Conservation (phyloP, 2,329 filamentous ascomycete genomes). For the Grosmannia huntii region DNA sequence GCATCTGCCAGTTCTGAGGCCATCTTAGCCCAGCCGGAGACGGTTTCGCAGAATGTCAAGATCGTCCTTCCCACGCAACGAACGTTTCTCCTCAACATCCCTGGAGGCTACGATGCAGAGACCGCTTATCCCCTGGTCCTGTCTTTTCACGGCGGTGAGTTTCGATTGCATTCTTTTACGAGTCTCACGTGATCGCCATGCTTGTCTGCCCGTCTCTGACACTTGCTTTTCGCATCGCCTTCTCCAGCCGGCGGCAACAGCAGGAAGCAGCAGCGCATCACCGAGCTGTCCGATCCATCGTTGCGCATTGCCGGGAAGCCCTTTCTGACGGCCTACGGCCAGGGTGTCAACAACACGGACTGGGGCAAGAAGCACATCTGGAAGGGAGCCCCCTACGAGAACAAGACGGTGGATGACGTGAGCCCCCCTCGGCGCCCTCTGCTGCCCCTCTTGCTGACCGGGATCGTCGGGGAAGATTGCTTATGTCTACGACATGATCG, state of each 20-base stretch:
- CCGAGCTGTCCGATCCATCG: slow-evolving; percentile 4
- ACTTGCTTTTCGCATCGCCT: neutral
- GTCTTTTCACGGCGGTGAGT: slow-evolving; percentile 6
- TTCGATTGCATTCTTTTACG: neutral
- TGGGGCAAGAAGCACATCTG: slow-evolving; percentile 7
- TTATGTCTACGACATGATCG: slow-evolving; percentile 5
- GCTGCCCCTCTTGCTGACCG: neutral
- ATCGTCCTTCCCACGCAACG: slow-evolving; percentile 3
- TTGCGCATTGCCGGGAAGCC: slow-evolving; percentile 4
- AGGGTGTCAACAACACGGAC: slow-evolving; percentile 7
- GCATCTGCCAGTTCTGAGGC: neutral
- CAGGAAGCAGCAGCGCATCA: slow-evolving; percentile 6
- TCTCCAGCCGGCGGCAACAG: slow-evolving; percentile 4
- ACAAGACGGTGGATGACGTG: slow-evolving; percentile 7
- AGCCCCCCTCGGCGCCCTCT: neutral
- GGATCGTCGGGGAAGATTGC: neutral
- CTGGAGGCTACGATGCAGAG: neutral
- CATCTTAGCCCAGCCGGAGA: neutral
- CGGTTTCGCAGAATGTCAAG: neutral
- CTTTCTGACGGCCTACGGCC: slow-evolving; percentile 6
- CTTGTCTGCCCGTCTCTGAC: neutral
- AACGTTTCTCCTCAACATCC: slow-evolving; percentile 6
- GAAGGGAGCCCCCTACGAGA: slow-evolving; percentile 8
- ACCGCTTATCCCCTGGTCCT: slow-evolving; percentile 4
- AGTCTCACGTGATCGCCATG: neutral